These are phyloP conservation scores for Phytophthora sansomeana DNA, from an alignment of 352 stramenopile species.

Conservation along the genomic window DNA sequence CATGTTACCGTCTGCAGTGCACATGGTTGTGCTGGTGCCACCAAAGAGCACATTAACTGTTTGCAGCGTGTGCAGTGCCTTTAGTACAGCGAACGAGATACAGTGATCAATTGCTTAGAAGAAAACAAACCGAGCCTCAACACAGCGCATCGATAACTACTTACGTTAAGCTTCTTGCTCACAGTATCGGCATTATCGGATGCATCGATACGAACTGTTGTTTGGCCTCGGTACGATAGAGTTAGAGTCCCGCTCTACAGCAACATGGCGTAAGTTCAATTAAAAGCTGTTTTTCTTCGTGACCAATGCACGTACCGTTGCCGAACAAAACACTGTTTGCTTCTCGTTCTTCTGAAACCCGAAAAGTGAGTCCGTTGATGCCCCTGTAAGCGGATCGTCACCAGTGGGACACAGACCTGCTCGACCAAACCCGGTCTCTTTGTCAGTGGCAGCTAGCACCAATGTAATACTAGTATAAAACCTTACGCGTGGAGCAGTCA, in stretches of 20 bases:
- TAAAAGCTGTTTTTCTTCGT: background rate
- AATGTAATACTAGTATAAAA: background rate
- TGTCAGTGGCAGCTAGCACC: background rate
- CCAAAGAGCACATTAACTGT: constrained; percentile 64
- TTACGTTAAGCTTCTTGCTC: constrained; percentile 74
- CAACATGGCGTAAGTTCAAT: background rate
- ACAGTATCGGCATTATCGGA: constrained; percentile 68
- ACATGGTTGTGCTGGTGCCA: constrained; percentile 64
- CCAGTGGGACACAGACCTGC: constrained; percentile 61
- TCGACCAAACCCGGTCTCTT: background rate
- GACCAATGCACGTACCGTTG: constrained; percentile 49
- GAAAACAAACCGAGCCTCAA: background rate
- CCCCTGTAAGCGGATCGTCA: constrained; percentile 79
- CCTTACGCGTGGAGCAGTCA: constrained; percentile 84
- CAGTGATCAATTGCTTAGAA: background rate
- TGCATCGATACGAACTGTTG: constrained; percentile 70
- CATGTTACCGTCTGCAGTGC: constrained; percentile 70
- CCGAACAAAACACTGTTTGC: constrained; percentile 70
- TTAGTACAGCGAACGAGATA: background rate
- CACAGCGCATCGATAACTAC: constrained; percentile 2
- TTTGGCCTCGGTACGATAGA: constrained; percentile 68
- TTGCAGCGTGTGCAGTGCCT: constrained; percentile 71
- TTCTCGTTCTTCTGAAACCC: constrained; percentile 87
- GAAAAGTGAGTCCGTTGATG: constrained; percentile 65
- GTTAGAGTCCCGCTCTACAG: constrained; percentile 73